Evolutionary conservation across 139 green algal species (phyloP), one percentile per base, ranked within the genome.

Genomic region (Yamagishiella unicocca): DNA sequence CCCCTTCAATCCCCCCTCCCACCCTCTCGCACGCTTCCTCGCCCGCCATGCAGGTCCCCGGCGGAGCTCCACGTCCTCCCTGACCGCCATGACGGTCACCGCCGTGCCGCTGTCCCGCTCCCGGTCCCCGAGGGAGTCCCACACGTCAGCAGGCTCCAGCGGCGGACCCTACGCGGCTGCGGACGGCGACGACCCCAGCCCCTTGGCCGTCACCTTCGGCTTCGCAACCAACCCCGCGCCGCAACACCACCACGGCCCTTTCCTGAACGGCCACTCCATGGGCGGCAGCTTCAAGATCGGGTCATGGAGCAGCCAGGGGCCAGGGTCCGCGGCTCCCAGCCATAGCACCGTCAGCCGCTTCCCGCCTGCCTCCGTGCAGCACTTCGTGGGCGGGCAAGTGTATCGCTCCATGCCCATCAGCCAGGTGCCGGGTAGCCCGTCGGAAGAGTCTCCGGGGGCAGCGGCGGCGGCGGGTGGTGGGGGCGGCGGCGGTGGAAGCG

Each of bases 361-460:
- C 79, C 29, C 61, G 40, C 21, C 55, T 22, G 55, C 55, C 4
- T 9, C 58, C 17, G 53, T 54, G 53, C 53, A 71, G 46, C 50
- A 54, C 54, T 58, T 61, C 12, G 33, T 17, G 2, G 27, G n/a
- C 9, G 79, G 79, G 0, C 29, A 40, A 25, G 61, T 85, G 40
- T 85, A 85, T 40, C 40, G 61, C 12, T 76, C 61, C 29, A 62
- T 70, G 79, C 79, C 79, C 2, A 61, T 85, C 61, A 64, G 37
- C 40, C 79, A 85, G 46, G 70, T 78, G 38, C 31, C 66, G 35
- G 66, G 66, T 14, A 74, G 31, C 37, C 19, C 66, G 21, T 74
- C 66, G 31, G 66, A 74, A 10, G 66, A 74, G 66, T n/a, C 66
- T 27, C n/a, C 42, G 27, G 25, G 66, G 12, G 19, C 37, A 9